A percentile compares a stretch with the other conserved stretches of the same genome.
Evolutionary conservation across 108 stramenopile genomes (phyloP).

Genomic region (Discostella pseudostelligera): DNA sequence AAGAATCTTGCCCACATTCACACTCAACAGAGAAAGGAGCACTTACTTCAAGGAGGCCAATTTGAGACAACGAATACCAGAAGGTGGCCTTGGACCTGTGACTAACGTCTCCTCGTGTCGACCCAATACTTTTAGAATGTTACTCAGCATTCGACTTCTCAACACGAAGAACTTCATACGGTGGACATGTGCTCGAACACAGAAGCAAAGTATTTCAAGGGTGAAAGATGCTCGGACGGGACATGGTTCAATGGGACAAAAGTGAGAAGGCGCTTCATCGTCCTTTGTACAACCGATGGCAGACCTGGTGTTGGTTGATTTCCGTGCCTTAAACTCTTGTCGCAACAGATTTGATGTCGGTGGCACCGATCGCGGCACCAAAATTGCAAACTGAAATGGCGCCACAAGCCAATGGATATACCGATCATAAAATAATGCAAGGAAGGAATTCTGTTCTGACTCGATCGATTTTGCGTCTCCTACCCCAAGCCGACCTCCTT

Average conservation of each 20-base stretch:
- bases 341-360: conserved; percentile 37
- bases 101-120: conserved; percentile 18
- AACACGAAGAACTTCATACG: conserved; percentile 83
- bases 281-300: conserved; percentile 18
- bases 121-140: conserved; percentile 59
- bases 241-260: conserved; percentile 49
- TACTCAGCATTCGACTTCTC: conserved; percentile 66
- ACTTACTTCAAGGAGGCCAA: conserved; percentile 65
- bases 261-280: conserved; percentile 25
- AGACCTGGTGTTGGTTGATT: background rate
- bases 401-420: conserved; percentile 81
- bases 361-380: conserved; percentile 45
- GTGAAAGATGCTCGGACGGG: conserved; percentile 76
- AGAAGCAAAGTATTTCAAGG: conserved; percentile 84
- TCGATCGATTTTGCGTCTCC: background rate
- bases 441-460: conserved; percentile 73
- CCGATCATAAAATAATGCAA: conserved; percentile 81
- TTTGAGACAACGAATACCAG: conserved; percentile 74
- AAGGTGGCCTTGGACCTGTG: background rate
- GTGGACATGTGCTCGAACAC: conserved; percentile 83
- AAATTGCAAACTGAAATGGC: conserved; percentile 75
- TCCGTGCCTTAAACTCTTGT: conserved; percentile 40
- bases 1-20: background rate
- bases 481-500: conserved; percentile 11
- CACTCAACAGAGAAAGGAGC: background rate